Evolutionary conservation across 78 protist genomes (phyloP), one percentile per base, ranked within the genome.

Genomic region (Guillardia theta): DNA sequence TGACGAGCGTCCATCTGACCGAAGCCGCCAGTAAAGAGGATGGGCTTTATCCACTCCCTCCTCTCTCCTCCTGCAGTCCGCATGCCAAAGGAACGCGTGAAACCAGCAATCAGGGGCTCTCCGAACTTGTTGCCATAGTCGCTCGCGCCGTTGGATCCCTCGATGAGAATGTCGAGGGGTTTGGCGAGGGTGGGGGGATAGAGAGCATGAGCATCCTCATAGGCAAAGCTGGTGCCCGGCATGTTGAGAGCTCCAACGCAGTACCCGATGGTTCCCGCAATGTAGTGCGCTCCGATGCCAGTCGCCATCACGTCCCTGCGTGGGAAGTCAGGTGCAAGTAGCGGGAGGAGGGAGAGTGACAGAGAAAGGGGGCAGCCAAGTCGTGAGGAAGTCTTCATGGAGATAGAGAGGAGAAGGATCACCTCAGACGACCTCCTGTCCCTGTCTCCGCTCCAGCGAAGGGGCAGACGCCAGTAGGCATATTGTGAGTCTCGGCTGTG

Each of bases 401-500:
- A n/a, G n/a, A n/a, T n/a, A n/a, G n/a, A n/a, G n/a, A n/a, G n/a
- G n/a, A n/a, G n/a, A n/a, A n/a, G n/a, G n/a, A n/a, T n/a, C n/a
- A n/a, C n/a, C 99, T 94, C 93, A 98, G 95, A 47, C 97, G 94
- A 41, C 99, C 99, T 80, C 99, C 99, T 24, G 96, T 93, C 27
- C 98, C 98, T 0, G 98, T 97, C 50, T 95, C 97, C 0, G 99
- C 99, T 50, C 99, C 99, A 33, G 98, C 96, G 87, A 95, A 96
- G 30, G 99, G 99, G 44, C 97, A 95, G 50, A 98, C 96, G 88
- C 96, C 99, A 21, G 95, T 95, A 94, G 92, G 92, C 47, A 87
- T 33, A 41, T 98, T 98, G 97, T 98, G 99, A 37, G 99, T 98
- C 95, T 98, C 99, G 53, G 98, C 99, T 22, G 97, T 98, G 93